Evolutionary conservation across 805 yeast genomes (phyloP).

Genomic region (Torulaspora quercuum): DNA sequence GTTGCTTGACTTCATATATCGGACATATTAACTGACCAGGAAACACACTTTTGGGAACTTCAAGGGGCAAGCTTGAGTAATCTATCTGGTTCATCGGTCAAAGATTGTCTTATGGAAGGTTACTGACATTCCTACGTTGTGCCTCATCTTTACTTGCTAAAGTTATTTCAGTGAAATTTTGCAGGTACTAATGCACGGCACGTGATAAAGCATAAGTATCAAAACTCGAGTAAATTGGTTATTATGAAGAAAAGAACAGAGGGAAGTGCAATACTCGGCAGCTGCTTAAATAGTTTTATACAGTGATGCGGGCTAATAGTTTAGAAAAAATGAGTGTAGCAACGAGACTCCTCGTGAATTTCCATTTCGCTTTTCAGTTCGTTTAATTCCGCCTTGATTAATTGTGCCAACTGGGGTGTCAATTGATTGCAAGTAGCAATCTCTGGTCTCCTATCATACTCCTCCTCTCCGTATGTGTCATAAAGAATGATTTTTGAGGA

Average conservation of each 20-base stretch:
- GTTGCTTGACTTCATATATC: slow-evolving; percentile 39
- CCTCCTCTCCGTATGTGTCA: slow-evolving; percentile 78
- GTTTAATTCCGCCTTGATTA: slow-evolving; percentile 82
- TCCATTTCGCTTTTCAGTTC: slow-evolving; percentile 75
- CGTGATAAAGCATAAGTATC: no score
- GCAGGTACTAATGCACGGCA: no score
- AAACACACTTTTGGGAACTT: slow-evolving; percentile 48
- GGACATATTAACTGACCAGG: slow-evolving; percentile 84
- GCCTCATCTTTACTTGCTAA: no score
- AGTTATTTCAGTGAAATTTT: no score
- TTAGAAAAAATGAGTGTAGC: slow-evolving; percentile 81
- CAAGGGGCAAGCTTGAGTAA: slow-evolving; percentile 2
- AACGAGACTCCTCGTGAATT: slow-evolving; percentile 71
- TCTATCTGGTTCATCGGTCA: background rate
- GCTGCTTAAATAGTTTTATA: no score
- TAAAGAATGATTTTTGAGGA: slow-evolving; percentile 79
- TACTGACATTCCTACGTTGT: no score
- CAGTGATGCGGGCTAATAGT: no score
- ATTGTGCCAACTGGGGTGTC: slow-evolving; percentile 82
- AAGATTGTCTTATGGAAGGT: no score
- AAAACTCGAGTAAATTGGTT: no score
- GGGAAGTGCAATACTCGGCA: no score
- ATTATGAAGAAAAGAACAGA: no score
- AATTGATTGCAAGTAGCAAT: slow-evolving; percentile 87
- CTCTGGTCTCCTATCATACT: slow-evolving; percentile 91